Base-by-base conservation (phyloP, 768 basidiomycete genomes). In the Trametes meyenii region DNA sequence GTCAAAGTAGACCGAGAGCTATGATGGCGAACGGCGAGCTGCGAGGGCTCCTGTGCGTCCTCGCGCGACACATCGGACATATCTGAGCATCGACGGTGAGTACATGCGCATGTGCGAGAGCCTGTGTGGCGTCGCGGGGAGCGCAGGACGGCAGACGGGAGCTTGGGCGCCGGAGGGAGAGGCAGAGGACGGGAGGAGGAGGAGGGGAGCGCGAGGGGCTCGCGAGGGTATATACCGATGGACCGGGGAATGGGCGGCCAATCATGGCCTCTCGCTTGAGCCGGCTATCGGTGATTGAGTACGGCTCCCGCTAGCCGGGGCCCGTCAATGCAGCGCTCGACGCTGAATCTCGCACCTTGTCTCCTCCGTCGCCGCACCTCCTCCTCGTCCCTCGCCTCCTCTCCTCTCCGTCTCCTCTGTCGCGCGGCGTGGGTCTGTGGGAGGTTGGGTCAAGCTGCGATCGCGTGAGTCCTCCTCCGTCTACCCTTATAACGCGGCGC, bases 221-320 rank as follows among this genome's bases (percentile, higher is more conserved):
- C 24, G 50, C 29, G 43, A 50, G 56, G 40, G 49, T 62, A 62
- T 62, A 56, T 56, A 56, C 61, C 61, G 61, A 56, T 56, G 16
- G 11, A 36, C 55, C 61, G 61, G 61, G 36, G 35, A 45, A 36
- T 45, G 29, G 19, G 21, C 12, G 48, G 55, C 61, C 61, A 62
- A 62, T 62, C 55, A 56, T 42, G 44, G 17, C 35, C 23, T 50
- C 40, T 23, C 33, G 29, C 50, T 50, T 21, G 24, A 42, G 1
- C 38, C 61, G 61, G 61, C 61, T 45, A 62, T 62, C 61, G 61
- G 46, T 62, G 55, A 62, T 62, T 45, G 61, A 56, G 42, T 51
- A 29, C 36, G 19, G 14, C 24, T 42, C 46, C 60, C 33, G 40
- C 51, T 43, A 43, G 45, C 52, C 60, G 50, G 53, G n/a, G 19